These are phyloP conservation scores for Alternaria sp. DNA, from an alignment of 2,329 filamentous ascomycete species.

Conservation along the genomic window DNA sequence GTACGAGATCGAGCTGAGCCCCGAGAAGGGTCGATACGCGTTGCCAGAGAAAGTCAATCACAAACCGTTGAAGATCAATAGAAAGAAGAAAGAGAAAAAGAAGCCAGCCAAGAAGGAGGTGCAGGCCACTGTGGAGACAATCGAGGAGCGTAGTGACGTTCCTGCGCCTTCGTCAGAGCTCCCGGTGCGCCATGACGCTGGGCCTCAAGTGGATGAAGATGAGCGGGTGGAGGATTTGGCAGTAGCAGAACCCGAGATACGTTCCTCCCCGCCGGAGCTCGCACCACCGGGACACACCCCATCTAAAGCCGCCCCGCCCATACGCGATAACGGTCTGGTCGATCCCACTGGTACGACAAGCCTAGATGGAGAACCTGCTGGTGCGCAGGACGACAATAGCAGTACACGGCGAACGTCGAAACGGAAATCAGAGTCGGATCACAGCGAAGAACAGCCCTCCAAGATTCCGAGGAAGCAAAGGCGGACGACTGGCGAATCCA, in stretches of 20 bases:
- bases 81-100: conserved; percentile 5
- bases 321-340: not conserved
- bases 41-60: conserved; percentile 13
- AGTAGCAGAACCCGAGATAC: not conserved
- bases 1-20: conserved; percentile 29
- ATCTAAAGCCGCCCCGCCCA: not conserved
- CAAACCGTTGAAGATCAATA: conserved; percentile 11
- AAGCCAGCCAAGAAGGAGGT: conserved; percentile 1
- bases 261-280: not conserved
- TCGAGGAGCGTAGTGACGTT: not conserved
- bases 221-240: not conserved
- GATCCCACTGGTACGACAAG: not conserved
- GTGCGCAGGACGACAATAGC: not conserved
- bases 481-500: not conserved
- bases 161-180: not conserved
- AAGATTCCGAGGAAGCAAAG: not conserved
- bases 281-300: not conserved
- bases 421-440: not conserved
- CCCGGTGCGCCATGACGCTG: not conserved
- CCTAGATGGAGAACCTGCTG: not conserved
- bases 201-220: not conserved
- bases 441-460: not conserved
- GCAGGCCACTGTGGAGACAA: not conserved
- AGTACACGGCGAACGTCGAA: not conserved
- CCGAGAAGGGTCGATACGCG: conserved; percentile 20